phyloP scores from a whole-genome alignment of 116 monocot genomes.

The Trichopus zeylanicus region DNA sequence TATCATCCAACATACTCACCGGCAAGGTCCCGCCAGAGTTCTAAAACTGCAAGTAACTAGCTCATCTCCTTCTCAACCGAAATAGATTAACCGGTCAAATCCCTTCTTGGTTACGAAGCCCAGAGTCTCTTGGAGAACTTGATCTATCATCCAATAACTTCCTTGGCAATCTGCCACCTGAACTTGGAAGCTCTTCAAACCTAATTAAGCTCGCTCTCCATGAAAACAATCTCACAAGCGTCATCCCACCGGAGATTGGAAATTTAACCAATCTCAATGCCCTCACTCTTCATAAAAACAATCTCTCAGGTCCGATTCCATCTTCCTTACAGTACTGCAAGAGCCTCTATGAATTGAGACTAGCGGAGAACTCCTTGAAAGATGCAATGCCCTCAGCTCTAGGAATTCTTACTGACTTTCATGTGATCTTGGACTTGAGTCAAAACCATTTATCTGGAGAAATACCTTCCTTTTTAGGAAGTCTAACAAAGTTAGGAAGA shows the following conservation, averaged over 20 bases:
- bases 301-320: slow-evolving; percentile 61
- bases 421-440: slow-evolving; percentile 78
- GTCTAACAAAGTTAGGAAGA: slow-evolving; percentile 75
- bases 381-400: slow-evolving; percentile 68
- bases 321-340: slow-evolving; percentile 37
- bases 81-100: slow-evolving; percentile 47
- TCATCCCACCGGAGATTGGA: slow-evolving; percentile 69
- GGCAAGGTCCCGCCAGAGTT: slow-evolving; percentile 54
- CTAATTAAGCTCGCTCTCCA: slow-evolving; percentile 61
- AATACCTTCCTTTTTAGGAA: slow-evolving; percentile 64
- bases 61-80: slow-evolving; percentile 50
- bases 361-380: slow-evolving; percentile 55
- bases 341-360: slow-evolving; percentile 68
- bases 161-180: slow-evolving; percentile 46
- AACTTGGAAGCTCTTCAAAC: slow-evolving; percentile 48
- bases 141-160: slow-evolving; percentile 72
- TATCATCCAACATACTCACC: slow-evolving; percentile 53
- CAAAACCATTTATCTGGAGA: slow-evolving; percentile 58
- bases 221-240: slow-evolving; percentile 64
- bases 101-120: slow-evolving; percentile 61
- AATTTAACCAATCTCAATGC: slow-evolving; percentile 58
- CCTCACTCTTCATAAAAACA: slow-evolving; percentile 64
- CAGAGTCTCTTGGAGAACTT: slow-evolving; percentile 65
- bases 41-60: slow-evolving; percentile 42
- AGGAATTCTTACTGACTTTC: slow-evolving; percentile 64